Evolutionary conservation across 2,329 filamentous ascomycete species (phyloP), one percentile per base, ranked within the genome.

Genomic region (Trichophyton rubrum): DNA sequence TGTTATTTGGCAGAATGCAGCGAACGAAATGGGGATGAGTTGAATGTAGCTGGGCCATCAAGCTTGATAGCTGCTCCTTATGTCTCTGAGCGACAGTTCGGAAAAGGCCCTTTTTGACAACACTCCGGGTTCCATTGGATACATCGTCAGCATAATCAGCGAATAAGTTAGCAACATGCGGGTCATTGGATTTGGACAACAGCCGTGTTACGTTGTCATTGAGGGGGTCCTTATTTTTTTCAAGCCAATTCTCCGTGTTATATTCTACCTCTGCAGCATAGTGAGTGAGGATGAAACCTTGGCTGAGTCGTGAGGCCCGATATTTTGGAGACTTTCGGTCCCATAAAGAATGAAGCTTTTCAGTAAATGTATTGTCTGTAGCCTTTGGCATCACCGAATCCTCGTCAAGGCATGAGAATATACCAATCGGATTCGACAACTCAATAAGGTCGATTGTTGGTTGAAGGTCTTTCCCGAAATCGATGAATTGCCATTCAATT

Each of bases 401-500:
- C 74, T 99, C 93, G 67, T 99, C 93, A 15, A 99, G 80, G 69
- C 95, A 99, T 0, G 93, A 97, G 74, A 99, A 99, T 68, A 99
- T 95, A 78, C 93, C 95, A 61, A 99, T 99, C 0, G 93, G 93
- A 67, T 99, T 99, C 0, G 93, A 83, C 38, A 99, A 74, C 74
- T 99, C 93, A 64, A 99, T 99, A 51, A 99, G 80, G 68, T 99
- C 93, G 67, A 99, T 99, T 0, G 93, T 99, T 0, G 93, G 93
- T 72, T 99, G 95, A 27, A 99, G 79, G 70, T 99, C 93, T 63
- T 91, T 90, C 17, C 93, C 93, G 71, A 99, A 99, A 73, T 99
- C 93, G 70, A 99, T 99, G 72, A 99, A 99, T 70, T 97, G 90
- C 93, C 93, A 99, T 75, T 99, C 93, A 67, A 99, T 99, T 73